Evolutionary conservation across 2,329 filamentous ascomycete genomes (phyloP), one percentile per base, ranked within the genome.

Genomic region (Apiospora pterosperma): DNA sequence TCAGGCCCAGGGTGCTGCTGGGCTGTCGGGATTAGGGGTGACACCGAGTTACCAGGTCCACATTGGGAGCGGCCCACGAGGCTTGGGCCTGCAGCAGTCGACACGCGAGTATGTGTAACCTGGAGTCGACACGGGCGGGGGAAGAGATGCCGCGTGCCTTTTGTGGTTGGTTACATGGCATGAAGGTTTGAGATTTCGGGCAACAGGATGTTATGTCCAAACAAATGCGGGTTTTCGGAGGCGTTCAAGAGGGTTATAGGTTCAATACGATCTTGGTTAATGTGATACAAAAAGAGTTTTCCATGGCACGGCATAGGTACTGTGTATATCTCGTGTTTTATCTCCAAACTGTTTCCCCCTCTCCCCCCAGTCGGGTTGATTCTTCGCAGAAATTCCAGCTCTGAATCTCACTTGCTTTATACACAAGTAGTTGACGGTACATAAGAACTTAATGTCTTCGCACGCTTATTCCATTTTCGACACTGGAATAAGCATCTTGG

Each of bases 21-120:
- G 36, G 14, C 61, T 44, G 25, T 58, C 61, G 19, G 61, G 60
- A n/a, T 59, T 63, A 16, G 62, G 42, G 16, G 21, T 61, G n/a
- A 63, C 59, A 11, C 63, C 59, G 25, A 21, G 60, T 12, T 55
- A 55, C 8, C 48, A 55, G 48, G 48, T 39, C 23, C 28, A 64
- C 31, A 36, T 38, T 34, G 31, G 62, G 41, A 39, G 39, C 39
- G 44, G 60, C 28, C 21, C 59, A 7, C 36, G 19, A 3, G 21
- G 39, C 1, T 11, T 66, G 31, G 65, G 65, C 4, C 38, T 62
- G 6, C 65, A 62, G 41, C 65, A 64, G 25, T 12, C 39, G 21
- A 52, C 39, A 16, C 42, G 62, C 16, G 65, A 66, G 28, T 66
- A 64, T 42, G 64, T 65, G 19, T 65, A 55, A 55, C 48, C 14